A percentile compares a stretch with the other conserved stretches of the same genome.
These are phyloP conservation scores for Metschnikowia santaceciliae DNA, from an alignment of 805 yeast genomes.

Conservation along the genomic window DNA sequence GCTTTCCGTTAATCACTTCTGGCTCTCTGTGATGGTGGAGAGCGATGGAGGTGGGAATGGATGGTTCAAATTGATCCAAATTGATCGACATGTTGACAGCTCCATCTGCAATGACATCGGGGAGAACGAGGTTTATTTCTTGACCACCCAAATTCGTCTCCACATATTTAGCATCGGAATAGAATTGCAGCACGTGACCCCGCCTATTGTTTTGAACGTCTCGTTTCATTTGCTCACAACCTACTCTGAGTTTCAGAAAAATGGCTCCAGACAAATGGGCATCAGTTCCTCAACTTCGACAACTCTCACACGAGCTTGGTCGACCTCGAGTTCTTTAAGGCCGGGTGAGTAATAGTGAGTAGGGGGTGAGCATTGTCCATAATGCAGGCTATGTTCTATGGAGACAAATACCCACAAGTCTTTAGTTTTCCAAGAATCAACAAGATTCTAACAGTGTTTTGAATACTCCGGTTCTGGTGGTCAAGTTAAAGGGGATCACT, in stretches of 20 bases:
- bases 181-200: conserved; percentile 80
- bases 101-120: conserved; percentile 29
- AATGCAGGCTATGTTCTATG: too few relatives aligned
- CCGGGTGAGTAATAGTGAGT: too few relatives aligned
- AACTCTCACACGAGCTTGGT: conserved; percentile 71
- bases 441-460: too few relatives aligned
- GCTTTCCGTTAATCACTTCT: conserved; percentile 70
- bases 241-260: conserved; percentile 12
- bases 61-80: conserved; percentile 43
- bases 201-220: conserved; percentile 73
- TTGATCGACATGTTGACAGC: conserved; percentile 57
- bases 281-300: conserved; percentile 54
- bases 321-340: conserved; percentile 27
- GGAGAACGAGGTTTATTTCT: conserved; percentile 61
- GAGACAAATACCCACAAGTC: too few relatives aligned
- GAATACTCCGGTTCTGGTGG: too few relatives aligned
- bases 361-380: too few relatives aligned
- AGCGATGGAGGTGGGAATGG: conserved; percentile 42
- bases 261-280: conserved; percentile 24
- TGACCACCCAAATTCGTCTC: conserved; percentile 72
- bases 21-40: conserved; percentile 83
- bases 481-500: too few relatives aligned
- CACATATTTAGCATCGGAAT: conserved; percentile 83
- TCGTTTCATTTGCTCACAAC: conserved; percentile 80
- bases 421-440: too few relatives aligned